These are phyloP conservation scores for Podila verticillata DNA, from an alignment of 192 early-diverging fungal species.

Conservation along the genomic window DNA sequence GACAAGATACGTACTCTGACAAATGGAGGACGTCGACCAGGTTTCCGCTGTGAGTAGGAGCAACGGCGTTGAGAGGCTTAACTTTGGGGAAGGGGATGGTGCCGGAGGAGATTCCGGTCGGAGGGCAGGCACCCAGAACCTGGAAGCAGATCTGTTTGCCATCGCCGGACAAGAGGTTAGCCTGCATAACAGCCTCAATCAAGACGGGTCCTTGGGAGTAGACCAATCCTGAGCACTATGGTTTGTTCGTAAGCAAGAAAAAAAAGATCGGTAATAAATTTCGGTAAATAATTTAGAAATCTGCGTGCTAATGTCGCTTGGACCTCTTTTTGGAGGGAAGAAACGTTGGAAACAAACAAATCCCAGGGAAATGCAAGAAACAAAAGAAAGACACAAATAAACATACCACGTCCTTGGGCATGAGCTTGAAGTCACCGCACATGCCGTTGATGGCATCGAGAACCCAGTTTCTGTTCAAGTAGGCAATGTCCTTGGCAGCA, in stretches of 20 bases:
- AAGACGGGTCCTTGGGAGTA: slow-evolving; percentile 58
- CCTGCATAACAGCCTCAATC: slow-evolving; percentile 48
- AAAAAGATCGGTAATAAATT: background rate
- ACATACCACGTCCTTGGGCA: slow-evolving; percentile 56
- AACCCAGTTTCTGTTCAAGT: slow-evolving; percentile 53
- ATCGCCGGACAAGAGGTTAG: slow-evolving; percentile 40
- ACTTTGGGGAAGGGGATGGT: slow-evolving; percentile 56
- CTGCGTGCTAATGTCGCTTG: background rate
- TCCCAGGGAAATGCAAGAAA: background rate
- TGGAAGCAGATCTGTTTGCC: slow-evolving; percentile 59
- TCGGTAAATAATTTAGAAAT: slow-evolving; percentile 4
- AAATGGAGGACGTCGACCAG: slow-evolving; percentile 58
- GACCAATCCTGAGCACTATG: slow-evolving; percentile 59
- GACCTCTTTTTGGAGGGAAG: background rate
- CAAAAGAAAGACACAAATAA: background rate
- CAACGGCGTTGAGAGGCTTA: slow-evolving; percentile 45
- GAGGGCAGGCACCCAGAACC: slow-evolving; percentile 54
- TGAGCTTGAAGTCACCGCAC: slow-evolving; percentile 43
- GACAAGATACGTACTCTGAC: slow-evolving; percentile 55
- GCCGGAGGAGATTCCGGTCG: slow-evolving; percentile 46
- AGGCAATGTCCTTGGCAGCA: slow-evolving; percentile 55
- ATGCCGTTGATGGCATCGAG: slow-evolving; percentile 39
- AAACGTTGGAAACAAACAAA: slow-evolving; percentile 2
- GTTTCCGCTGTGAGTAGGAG: slow-evolving; percentile 27
- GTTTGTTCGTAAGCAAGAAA: background rate